These are phyloP conservation scores for Phytopythium vexans DNA, from an alignment of 352 stramenopile species.

Conservation along the genomic window DNA sequence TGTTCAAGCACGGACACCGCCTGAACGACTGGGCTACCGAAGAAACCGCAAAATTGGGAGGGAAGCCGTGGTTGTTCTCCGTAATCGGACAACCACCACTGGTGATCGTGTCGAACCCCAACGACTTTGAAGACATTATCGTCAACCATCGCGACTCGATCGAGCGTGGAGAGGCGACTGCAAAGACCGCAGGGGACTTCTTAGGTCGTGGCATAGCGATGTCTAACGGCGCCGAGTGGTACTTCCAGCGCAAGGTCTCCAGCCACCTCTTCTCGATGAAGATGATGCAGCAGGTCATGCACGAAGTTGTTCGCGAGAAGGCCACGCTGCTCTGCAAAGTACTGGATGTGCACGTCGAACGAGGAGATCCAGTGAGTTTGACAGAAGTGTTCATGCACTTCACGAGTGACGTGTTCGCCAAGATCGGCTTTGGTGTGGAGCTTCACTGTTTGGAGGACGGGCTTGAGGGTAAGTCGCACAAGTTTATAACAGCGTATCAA, in stretches of 20 bases:
- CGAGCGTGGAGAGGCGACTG: slow-evolving; percentile 20
- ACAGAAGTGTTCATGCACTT: slow-evolving; percentile 16
- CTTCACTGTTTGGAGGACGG: slow-evolving; percentile 16
- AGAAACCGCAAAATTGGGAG: slow-evolving; percentile 13
- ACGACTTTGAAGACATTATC: slow-evolving; percentile 22
- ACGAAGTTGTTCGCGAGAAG: slow-evolving; percentile 27
- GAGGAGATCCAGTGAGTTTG: slow-evolving; percentile 16
- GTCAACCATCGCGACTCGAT: slow-evolving; percentile 44
- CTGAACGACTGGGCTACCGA: slow-evolving; percentile 31
- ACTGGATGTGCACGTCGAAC: slow-evolving; percentile 13
- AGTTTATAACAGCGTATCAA: slow-evolving; percentile 11
- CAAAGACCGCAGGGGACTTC: slow-evolving; percentile 23
- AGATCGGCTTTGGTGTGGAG: slow-evolving; percentile 28
- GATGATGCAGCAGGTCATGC: slow-evolving; percentile 44
- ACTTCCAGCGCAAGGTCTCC: slow-evolving; percentile 57
- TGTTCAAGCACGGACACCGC: slow-evolving; percentile 14
- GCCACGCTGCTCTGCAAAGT: slow-evolving; percentile 18
- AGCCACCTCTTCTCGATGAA: slow-evolving; percentile 80
- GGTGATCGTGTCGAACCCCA: slow-evolving; percentile 22
- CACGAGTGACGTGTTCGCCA: slow-evolving; percentile 25
- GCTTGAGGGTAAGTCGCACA: slow-evolving; percentile 2
- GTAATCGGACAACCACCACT: slow-evolving; percentile 12
- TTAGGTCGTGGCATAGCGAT: slow-evolving; percentile 49
- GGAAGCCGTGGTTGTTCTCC: slow-evolving; percentile 22
- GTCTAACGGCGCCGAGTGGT: slow-evolving; percentile 46